phyloP scores from a whole-genome alignment of 1,284 basidiomycete species.

The Ganoderma multipileum region DNA sequence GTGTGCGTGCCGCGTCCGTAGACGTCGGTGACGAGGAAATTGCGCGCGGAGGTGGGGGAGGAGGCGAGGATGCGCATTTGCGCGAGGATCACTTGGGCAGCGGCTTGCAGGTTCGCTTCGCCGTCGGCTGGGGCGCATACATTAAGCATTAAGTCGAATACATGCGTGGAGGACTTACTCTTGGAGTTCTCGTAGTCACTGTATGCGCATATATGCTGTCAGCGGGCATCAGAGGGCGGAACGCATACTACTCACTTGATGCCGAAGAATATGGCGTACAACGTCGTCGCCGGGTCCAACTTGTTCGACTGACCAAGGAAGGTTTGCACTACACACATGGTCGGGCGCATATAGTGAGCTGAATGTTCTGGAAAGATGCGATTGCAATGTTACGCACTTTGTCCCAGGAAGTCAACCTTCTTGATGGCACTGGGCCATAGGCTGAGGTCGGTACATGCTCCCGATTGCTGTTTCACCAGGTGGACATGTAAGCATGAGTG shows the following conservation, averaged over 20 bases:
- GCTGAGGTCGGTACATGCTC: slow-evolving; percentile 44
- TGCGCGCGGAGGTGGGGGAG: slow-evolving; percentile 39
- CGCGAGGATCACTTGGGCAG: slow-evolving; percentile 43
- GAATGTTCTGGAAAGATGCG: background rate
- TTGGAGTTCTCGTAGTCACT: slow-evolving; percentile 41
- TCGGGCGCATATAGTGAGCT: background rate
- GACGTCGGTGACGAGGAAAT: slow-evolving; percentile 43
- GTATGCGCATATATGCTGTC: background rate
- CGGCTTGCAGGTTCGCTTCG: slow-evolving; percentile 41
- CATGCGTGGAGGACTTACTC: slow-evolving; percentile 26
- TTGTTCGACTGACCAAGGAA: slow-evolving; percentile 42
- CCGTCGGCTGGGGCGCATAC: slow-evolving; percentile 37
- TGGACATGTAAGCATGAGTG: background rate
- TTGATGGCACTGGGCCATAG: slow-evolving; percentile 40
- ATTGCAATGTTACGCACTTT: slow-evolving; percentile 34
- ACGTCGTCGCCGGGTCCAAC: slow-evolving; percentile 41
- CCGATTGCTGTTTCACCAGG: slow-evolving; percentile 35
- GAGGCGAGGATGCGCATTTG: slow-evolving; percentile 41
- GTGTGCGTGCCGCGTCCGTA: slow-evolving; percentile 40
- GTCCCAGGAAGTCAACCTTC: slow-evolving; percentile 44
- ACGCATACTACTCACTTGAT: slow-evolving; percentile 41
- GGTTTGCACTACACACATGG: slow-evolving; percentile 32
- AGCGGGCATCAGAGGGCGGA: background rate
- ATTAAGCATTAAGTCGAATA: background rate
- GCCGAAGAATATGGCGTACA: slow-evolving; percentile 46